Percentiles rank a stretch among this genome's conserved stretches.
phyloP scores from a whole-genome alignment of 2,329 filamentous ascomycete genomes.

The Didymella glomerata region DNA sequence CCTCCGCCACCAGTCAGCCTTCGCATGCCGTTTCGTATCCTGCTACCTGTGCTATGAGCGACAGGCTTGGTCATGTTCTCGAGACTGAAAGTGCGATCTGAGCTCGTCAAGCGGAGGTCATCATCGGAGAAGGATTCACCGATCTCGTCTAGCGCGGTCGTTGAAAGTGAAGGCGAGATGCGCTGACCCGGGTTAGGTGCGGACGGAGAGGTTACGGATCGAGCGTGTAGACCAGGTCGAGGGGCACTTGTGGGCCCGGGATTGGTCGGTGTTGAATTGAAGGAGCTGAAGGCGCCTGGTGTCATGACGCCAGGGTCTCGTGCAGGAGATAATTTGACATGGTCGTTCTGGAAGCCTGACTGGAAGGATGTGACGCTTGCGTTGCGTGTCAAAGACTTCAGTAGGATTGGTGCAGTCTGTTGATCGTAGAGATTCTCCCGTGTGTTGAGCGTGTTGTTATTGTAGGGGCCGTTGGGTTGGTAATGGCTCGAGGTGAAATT shows the following conservation, averaged over 20 bases:
- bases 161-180: constrained; percentile 60
- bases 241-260: constrained; percentile 26
- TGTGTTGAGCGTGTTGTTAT: constrained; percentile 52
- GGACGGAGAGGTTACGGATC: constrained; percentile 84
- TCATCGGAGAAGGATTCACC: constrained; percentile 82
- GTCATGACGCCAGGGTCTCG: constrained; percentile 63
- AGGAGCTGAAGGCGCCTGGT: constrained; percentile 63
- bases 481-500: constrained; percentile 46
- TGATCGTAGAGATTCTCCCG: constrained; percentile 89
- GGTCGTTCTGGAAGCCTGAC: constrained; percentile 79
- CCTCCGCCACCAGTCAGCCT: constrained; percentile 67
- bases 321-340: constrained; percentile 64
- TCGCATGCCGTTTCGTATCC: constrained; percentile 65
- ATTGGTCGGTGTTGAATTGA: constrained; percentile 36
- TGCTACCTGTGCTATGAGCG: constrained; percentile 61
- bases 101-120: constrained; percentile 57
- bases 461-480: constrained; percentile 39
- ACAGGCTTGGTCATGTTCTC: constrained; percentile 67
- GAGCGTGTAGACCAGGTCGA: constrained; percentile 76
- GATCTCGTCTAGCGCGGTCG: constrained; percentile 79
- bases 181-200: constrained; percentile 58
- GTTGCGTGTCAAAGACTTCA: constrained; percentile 78
- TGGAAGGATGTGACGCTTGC: constrained; percentile 81
- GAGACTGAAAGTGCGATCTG: constrained; percentile 40
- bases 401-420: constrained; percentile 87